A percentile compares a stretch with the other conserved stretches of the same genome.
Conservation (phyloP, 2,329 filamentous ascomycete species). For the Fusarium sp. region DNA sequence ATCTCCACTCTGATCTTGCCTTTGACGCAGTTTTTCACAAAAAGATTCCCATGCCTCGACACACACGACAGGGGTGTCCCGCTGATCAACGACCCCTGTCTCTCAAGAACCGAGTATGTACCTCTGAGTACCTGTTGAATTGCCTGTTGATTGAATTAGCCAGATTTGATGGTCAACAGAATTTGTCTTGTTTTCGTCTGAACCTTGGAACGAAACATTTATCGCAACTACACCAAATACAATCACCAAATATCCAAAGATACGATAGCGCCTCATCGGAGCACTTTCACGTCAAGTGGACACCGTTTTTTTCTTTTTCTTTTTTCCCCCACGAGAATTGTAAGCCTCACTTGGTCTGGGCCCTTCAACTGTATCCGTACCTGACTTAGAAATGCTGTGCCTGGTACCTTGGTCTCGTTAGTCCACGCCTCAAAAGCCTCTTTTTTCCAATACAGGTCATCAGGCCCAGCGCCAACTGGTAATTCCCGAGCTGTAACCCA, state of each 20-base stretch:
- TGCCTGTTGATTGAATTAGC: too few relatives aligned
- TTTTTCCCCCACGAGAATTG: not conserved
- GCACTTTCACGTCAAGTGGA: not conserved
- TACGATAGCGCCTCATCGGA: conserved; percentile 1
- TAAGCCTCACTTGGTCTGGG: conserved; percentile 21
- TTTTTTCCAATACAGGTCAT: conserved; percentile 19
- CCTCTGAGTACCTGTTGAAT: conserved; percentile 25
- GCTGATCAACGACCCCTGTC: conserved; percentile 37
- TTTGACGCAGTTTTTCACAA: conserved; percentile 23
- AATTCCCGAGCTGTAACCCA: conserved; percentile 25
- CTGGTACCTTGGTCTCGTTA: conserved; percentile 29
- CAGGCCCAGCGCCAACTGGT: conserved; percentile 24
- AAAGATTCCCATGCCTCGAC: conserved; percentile 33
- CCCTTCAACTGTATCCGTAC: conserved; percentile 1
- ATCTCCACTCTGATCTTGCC: conserved; percentile 33
- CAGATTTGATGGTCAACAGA: not conserved
- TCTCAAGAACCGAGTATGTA: conserved; percentile 17
- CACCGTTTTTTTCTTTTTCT: conserved; percentile 8
- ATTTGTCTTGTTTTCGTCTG: conserved; percentile 9
- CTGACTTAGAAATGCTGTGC: conserved; percentile 23
- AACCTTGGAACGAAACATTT: conserved; percentile 14
- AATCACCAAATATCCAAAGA: not conserved
- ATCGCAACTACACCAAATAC: not conserved
- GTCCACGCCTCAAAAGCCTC: conserved; percentile 23
- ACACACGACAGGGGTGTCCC: conserved; percentile 31